These are phyloP conservation scores for Populus davidiana DNA, from an alignment of 345 rosid species.

Conservation along the genomic window DNA sequence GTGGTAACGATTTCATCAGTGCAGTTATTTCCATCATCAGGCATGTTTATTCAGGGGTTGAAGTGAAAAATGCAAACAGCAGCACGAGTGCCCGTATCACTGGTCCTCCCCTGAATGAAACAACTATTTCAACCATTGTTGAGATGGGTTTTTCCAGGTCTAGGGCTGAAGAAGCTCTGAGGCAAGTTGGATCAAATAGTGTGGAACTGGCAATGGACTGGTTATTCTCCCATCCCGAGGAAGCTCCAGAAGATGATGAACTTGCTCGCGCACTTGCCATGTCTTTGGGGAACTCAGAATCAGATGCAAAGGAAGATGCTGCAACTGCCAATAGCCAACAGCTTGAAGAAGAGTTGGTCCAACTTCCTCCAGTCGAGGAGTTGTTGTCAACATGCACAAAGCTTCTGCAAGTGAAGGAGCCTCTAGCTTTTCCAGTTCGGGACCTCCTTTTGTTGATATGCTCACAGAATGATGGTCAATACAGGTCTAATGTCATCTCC, in stretches of 20 bases:
- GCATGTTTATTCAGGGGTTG: constrained; percentile 91
- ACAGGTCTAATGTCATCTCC: constrained; percentile 68
- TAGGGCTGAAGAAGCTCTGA: constrained; percentile 93
- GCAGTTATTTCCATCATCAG: constrained; percentile 70
- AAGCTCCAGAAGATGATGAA: constrained; percentile 90
- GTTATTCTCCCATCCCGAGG: constrained; percentile 93
- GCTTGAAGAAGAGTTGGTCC: constrained; percentile 71
- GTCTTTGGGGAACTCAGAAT: constrained; percentile 87
- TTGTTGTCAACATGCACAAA: constrained; percentile 76
- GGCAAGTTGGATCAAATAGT: constrained; percentile 89
- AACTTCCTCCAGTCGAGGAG: constrained; percentile 87
- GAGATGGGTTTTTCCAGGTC: constrained; percentile 97
- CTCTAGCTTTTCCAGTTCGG: constrained; percentile 82
- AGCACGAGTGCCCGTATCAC: constrained; percentile 53
- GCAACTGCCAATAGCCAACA: constrained; percentile 39
- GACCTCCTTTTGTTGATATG: constrained; percentile 82
- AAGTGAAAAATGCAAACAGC: constrained; percentile 65
- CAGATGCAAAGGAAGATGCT: constrained; percentile 66
- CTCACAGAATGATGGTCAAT: constrained; percentile 83
- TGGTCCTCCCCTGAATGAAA: constrained; percentile 92
- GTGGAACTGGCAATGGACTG: constrained; percentile 99
- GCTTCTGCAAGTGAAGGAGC: constrained; percentile 88
- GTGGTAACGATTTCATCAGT: constrained; percentile 74
- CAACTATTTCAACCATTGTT: constrained; percentile 76
- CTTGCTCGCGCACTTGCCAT: constrained; percentile 98